Conservation (phyloP, 495 filamentous ascomycete species). For the Cercophora samala region DNA sequence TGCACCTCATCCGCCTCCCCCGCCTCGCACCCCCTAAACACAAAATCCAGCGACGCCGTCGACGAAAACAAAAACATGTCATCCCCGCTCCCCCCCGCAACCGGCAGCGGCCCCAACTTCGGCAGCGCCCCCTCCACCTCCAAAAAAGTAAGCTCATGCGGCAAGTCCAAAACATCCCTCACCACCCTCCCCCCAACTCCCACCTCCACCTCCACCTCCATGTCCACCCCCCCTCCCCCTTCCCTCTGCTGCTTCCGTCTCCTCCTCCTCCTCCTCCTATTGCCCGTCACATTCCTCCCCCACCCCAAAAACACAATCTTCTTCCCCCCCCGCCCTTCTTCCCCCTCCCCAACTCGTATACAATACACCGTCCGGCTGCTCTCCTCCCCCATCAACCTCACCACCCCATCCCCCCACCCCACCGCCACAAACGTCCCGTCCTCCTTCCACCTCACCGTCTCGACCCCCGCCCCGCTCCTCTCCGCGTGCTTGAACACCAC, state of each 20-base stretch:
- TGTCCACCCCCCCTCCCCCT: conserved; percentile 25
- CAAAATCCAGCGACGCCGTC: conserved; percentile 64
- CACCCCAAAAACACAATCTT: conserved; percentile 68
- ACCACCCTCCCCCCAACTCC: conserved; percentile 6
- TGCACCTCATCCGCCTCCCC: conserved; percentile 71
- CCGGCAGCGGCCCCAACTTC: conserved; percentile 67
- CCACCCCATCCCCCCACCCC: conserved; percentile 67
- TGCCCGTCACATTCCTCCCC: conserved; percentile 63
- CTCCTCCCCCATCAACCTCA: conserved; percentile 70
- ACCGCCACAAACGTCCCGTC: conserved; percentile 78
- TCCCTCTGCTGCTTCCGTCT: too few species aligned
- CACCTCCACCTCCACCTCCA: conserved; percentile 38
- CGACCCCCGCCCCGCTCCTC: conserved; percentile 47
- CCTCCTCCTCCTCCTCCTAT: conserved; percentile 21
- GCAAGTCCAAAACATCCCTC: conserved; percentile 54
- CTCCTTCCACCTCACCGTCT: conserved; percentile 68
- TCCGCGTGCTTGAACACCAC: conserved; percentile 46
- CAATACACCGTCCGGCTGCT: conserved; percentile 75
- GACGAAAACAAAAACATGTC: conserved; percentile 65
- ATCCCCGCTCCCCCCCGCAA: conserved; percentile 56
- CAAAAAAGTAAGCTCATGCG: conserved; percentile 69
- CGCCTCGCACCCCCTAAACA: conserved; percentile 61
- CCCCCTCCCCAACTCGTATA: conserved; percentile 41
- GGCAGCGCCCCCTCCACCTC: conserved; percentile 80
- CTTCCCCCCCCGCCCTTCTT: too few species aligned